Conservation (phyloP, 1,139 yeast genomes). For the Suhomyces ambrosiae region DNA sequence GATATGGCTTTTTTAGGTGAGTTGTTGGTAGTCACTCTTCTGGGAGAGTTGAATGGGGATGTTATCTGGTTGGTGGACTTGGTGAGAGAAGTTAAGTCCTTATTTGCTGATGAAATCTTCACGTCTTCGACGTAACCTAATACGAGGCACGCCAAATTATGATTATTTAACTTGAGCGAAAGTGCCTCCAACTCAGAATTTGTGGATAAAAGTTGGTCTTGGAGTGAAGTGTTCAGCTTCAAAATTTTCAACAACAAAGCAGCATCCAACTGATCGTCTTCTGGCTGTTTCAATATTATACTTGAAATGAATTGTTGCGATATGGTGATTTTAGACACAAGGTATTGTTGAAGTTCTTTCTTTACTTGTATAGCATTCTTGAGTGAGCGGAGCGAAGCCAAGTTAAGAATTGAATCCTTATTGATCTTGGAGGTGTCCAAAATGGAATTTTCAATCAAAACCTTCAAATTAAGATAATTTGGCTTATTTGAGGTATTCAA, state of each 20-base stretch:
- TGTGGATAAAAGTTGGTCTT: conserved; percentile 32
- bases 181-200: conserved; percentile 36
- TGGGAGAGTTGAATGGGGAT: conserved; percentile 15
- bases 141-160: conserved; percentile 47
- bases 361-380: conserved; percentile 35
- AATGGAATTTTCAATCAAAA: conserved; percentile 47
- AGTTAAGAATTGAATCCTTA: conserved; percentile 38
- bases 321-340: conserved; percentile 34
- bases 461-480: conserved; percentile 43
- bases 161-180: conserved; percentile 35
- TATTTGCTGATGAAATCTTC: conserved; percentile 22
- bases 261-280: conserved; percentile 24
- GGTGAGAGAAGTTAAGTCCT: conserved; percentile 7
- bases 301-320: conserved; percentile 40
- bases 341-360: conserved; percentile 35
- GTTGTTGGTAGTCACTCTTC: conserved; percentile 5
- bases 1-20: conserved; percentile 12
- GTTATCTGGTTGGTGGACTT: conserved; percentile 4
- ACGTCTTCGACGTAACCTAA: conserved; percentile 52
- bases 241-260: conserved; percentile 34
- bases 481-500: conserved; percentile 22
- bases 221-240: conserved; percentile 38
- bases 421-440: conserved; percentile 44
- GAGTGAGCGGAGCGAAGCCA: conserved; percentile 31
- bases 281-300: conserved; percentile 25